phyloP scores from a whole-genome alignment of 1,284 basidiomycete genomes.

The Pseudozyma sp. region DNA sequence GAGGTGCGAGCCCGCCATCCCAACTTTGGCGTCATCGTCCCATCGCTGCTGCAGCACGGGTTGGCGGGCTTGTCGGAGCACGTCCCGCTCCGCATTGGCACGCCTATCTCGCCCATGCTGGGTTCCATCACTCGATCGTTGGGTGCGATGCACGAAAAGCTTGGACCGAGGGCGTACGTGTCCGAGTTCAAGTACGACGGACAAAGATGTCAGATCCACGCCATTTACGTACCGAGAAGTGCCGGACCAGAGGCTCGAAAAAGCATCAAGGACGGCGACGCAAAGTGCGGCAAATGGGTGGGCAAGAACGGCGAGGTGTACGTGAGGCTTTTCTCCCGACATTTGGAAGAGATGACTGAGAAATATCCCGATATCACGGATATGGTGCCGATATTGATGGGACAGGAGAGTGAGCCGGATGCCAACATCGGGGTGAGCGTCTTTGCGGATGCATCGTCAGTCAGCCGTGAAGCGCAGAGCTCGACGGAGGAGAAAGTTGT shows the following conservation, averaged over 20 bases:
- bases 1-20: conserved; percentile 88
- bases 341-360: conserved; percentile 89
- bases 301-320: conserved; percentile 66
- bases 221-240: conserved; percentile 60
- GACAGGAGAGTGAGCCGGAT: conserved; percentile 39
- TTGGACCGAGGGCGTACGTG: conserved; percentile 69
- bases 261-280: conserved; percentile 27
- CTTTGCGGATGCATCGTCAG: conserved; percentile 3
- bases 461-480: background rate
- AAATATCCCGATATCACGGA: conserved; percentile 88
- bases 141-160: conserved; percentile 81
- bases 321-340: conserved; percentile 84
- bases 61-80: conserved; percentile 60
- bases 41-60: conserved; percentile 72
- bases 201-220: conserved; percentile 86
- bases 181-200: conserved; percentile 85
- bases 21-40: conserved; percentile 82
- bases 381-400: conserved; percentile 65
- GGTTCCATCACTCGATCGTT: conserved; percentile 79
- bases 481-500: background rate
- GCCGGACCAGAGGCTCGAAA: conserved; percentile 37
- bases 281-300: conserved; percentile 59
- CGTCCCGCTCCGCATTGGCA: conserved; percentile 80
- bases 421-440: conserved; percentile 13
- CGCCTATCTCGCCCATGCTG: conserved; percentile 72